A percentile compares a stretch with the other conserved stretches of the same genome.
Conservation (phyloP, 2,329 filamentous ascomycete species). For the Aspergillus novoparasiticus region DNA sequence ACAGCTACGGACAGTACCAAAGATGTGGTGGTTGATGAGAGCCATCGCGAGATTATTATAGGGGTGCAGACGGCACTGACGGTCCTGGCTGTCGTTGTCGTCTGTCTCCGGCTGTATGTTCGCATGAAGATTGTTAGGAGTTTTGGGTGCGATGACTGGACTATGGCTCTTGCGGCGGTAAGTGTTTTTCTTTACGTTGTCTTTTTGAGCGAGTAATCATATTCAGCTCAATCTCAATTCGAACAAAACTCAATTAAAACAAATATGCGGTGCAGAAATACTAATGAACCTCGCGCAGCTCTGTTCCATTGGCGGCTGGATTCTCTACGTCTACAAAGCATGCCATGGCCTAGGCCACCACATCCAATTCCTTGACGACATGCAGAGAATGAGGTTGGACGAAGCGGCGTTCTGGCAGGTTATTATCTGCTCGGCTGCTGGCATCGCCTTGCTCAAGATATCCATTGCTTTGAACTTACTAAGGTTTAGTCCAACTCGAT, state of each 20-base stretch:
- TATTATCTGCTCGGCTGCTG: constrained; percentile 3
- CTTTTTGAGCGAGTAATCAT: too few species aligned
- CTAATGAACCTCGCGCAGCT: background rate
- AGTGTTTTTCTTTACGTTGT: background rate
- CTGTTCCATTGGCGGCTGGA: constrained; percentile 8
- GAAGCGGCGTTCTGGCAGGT: constrained; percentile 7
- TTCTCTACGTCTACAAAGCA: constrained; percentile 8
- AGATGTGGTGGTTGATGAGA: background rate
- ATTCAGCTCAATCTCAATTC: too few species aligned
- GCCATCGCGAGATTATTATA: background rate
- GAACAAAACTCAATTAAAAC: too few species aligned
- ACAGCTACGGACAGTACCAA: background rate
- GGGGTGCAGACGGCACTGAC: constrained; percentile 2
- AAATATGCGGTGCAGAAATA: too few species aligned
- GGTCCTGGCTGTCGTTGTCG: background rate
- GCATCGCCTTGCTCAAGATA: constrained; percentile 6
- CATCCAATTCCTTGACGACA: background rate
- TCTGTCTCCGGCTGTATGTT: constrained; percentile 5
- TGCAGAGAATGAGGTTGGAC: background rate
- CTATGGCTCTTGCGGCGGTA: constrained; percentile 4
- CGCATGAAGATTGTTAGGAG: constrained; percentile 1
- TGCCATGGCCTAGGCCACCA: constrained; percentile 4
- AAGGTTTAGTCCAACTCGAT: constrained; percentile 1
- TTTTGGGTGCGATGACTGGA: constrained; percentile 7
- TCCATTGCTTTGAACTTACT: constrained; percentile 7